phyloP scores from a whole-genome alignment of 345 rosid genomes.

The Ailanthus altissimus region DNA sequence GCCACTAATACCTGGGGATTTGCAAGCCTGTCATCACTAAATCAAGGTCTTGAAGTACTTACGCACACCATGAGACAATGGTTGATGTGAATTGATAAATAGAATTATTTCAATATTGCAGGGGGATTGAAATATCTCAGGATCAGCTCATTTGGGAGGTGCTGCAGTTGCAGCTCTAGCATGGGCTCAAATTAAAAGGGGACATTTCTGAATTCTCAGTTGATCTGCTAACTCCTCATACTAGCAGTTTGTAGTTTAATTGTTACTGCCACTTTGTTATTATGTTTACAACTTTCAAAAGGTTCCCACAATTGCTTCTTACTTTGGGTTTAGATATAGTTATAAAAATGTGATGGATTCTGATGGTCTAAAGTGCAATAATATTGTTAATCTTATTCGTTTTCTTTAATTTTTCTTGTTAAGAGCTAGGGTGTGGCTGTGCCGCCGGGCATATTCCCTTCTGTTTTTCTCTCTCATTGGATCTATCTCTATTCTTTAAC shows the following conservation, averaged over 20 bases:
- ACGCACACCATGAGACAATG: no score
- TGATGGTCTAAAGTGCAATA: not conserved
- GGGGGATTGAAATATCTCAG: constrained; percentile 80
- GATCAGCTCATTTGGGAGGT: constrained; percentile 93
- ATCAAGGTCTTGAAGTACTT: not conserved
- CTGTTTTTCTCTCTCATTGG: not conserved
- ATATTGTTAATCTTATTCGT: no score
- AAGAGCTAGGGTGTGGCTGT: not conserved
- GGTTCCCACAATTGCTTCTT: not conserved
- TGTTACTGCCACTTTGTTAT: not conserved
- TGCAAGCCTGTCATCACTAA: not conserved
- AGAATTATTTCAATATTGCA: constrained; percentile 31
- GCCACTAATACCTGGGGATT: not conserved
- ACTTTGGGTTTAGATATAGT: not conserved
- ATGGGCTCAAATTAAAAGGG: constrained; percentile 43
- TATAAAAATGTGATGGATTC: not conserved
- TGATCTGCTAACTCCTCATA: not conserved
- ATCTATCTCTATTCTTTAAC: not conserved
- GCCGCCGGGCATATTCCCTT: not conserved
- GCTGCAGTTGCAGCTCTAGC: constrained; percentile 87
- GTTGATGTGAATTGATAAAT: constrained; percentile 6
- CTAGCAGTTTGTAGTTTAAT: not conserved
- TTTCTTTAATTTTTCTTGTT: not conserved
- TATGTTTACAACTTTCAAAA: not conserved
- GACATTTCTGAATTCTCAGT: constrained; percentile 3